Evolutionary conservation across 768 basidiomycete genomes (phyloP).

Genomic region (Hygrocybe coccinea): DNA sequence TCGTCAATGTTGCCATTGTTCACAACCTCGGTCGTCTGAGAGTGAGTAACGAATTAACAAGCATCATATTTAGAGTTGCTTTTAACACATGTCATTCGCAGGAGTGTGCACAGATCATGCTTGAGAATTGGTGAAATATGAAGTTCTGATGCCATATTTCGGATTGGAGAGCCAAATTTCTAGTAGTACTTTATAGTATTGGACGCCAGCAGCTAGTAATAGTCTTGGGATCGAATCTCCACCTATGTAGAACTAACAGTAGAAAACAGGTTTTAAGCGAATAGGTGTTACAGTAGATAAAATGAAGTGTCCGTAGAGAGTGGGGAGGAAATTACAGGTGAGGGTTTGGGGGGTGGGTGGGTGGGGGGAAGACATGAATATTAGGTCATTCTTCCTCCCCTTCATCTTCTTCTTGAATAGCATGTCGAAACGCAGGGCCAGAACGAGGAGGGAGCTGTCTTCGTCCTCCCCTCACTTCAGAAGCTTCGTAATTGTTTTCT

Average conservation of each 20-base stretch:
- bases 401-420: conserved; percentile 85
- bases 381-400: conserved; percentile 61
- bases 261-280: too few species aligned
- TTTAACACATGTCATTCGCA: conserved; percentile 14
- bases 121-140: conserved; percentile 37
- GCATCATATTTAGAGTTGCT: conserved; percentile 5
- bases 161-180: too few species aligned
- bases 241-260: too few species aligned
- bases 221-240: not conserved
- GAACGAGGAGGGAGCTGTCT: conserved; percentile 68
- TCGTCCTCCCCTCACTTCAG: conserved; percentile 52
- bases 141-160: too few species aligned
- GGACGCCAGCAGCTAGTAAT: not conserved
- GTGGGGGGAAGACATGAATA: not conserved
- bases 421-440: conserved; percentile 65
- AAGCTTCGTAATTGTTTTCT: conserved; percentile 45
- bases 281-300: too few species aligned
- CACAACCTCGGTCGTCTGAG: conserved; percentile 65
- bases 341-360: too few species aligned
- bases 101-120: conserved; percentile 45
- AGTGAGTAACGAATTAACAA: conserved; percentile 36
- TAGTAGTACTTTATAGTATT: too few species aligned
- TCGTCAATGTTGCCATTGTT: conserved; percentile 76
- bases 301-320: too few species aligned
- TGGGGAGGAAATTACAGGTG: not conserved